Evolutionary conservation across 164 flowering plant species (phyloP).

Genomic region (Pachysandra terminalis): DNA sequence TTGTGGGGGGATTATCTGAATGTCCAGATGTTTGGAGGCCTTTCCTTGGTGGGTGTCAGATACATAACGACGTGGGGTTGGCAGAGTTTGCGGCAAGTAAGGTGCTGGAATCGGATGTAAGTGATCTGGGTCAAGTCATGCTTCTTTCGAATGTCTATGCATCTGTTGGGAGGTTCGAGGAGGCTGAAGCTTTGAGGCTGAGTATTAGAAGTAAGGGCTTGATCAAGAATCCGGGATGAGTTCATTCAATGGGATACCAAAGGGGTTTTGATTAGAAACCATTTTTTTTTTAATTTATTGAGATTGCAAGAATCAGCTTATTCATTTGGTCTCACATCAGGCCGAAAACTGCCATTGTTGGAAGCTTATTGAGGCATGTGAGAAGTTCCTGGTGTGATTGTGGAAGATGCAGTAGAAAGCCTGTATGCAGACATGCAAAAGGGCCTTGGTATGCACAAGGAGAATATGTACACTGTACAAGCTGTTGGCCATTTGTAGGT

Average conservation of each 20-base stretch:
- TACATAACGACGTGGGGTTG: constrained; percentile 26
- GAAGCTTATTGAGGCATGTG: not conserved
- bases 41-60: constrained; percentile 35
- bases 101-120: constrained; percentile 22
- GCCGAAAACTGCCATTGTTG: not conserved
- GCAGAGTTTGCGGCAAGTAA: constrained; percentile 38
- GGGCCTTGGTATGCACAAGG: not conserved
- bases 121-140: constrained; percentile 31
- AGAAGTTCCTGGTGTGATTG: not conserved
- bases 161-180: constrained; percentile 37
- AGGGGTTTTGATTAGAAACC: constrained; percentile 12
- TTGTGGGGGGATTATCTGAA: constrained; percentile 11
- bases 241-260: constrained; percentile 12
- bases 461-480: not conserved
- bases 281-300: no score
- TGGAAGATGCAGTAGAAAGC: not conserved
- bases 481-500: no score
- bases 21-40: constrained; percentile 31
- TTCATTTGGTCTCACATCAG: not conserved
- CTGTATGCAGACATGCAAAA: no score
- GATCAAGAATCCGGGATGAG: constrained; percentile 36
- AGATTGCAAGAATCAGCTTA: not conserved
- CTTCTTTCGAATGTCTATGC: constrained; percentile 47
- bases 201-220: constrained; percentile 21
- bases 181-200: constrained; percentile 35